A percentile compares a stretch with the other conserved stretches of the same genome.
phyloP scores from a whole-genome alignment of 148 eudicot genomes.

The Silene conica region DNA sequence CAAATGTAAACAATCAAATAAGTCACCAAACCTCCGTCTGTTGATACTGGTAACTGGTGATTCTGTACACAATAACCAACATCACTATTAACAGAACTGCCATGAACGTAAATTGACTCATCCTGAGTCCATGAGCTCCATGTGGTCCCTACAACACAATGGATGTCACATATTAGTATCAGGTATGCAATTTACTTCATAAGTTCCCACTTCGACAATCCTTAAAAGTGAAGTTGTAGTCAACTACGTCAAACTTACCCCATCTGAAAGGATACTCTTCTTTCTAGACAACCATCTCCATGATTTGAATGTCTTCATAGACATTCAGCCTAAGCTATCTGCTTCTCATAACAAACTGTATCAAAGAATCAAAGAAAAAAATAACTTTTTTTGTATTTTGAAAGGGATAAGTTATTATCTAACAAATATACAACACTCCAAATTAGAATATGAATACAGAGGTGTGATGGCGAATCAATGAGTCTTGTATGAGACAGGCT shows the following conservation, averaged over 20 bases:
- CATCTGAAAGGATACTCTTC: constrained; percentile 39
- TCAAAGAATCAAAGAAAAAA: constrained; percentile 4
- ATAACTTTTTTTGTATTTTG: too few relatives aligned
- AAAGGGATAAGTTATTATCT: too few relatives aligned
- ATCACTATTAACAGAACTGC: constrained; percentile 62
- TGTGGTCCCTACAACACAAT: constrained; percentile 39
- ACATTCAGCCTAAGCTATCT: constrained; percentile 34
- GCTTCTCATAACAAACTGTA: constrained; percentile 54
- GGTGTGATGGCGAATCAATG: too few relatives aligned
- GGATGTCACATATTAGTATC: neutral
- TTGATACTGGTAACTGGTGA: constrained; percentile 67
- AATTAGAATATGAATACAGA: too few relatives aligned
- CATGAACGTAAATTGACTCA: constrained; percentile 67
- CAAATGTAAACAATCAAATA: neutral
- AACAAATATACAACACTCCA: too few relatives aligned
- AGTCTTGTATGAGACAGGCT: too few relatives aligned
- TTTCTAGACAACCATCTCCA: constrained; percentile 70
- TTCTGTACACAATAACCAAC: constrained; percentile 89
- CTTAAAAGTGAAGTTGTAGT: neutral
- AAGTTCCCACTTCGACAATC: neutral
- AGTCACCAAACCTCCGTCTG: constrained; percentile 61
- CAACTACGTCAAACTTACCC: constrained; percentile 36
- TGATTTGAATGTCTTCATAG: constrained; percentile 48
- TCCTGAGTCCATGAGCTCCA: constrained; percentile 57
- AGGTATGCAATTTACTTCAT: neutral